A percentile compares a stretch with the other conserved stretches of the same genome.
Conservation (phyloP, 2,329 filamentous ascomycete genomes). For the Mariannaea elegans region DNA sequence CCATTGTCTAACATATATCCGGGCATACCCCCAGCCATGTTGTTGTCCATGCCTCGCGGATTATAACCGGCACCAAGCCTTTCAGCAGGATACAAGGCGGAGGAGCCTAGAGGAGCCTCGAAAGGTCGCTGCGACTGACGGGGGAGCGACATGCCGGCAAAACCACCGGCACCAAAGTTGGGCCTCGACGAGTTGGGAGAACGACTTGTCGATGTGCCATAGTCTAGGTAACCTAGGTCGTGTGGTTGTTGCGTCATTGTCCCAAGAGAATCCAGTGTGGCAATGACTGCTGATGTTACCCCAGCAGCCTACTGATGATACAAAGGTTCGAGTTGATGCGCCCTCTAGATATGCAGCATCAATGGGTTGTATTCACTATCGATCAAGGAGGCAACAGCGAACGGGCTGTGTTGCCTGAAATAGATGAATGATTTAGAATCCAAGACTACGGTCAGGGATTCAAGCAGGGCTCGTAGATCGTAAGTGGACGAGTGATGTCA, state of each 20-base stretch:
- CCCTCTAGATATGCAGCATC: slow-evolving; percentile 33
- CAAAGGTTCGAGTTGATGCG: slow-evolving; percentile 22
- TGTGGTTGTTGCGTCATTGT: slow-evolving; percentile 59
- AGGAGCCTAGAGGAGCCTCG: slow-evolving; percentile 71
- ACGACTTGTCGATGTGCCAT: slow-evolving; percentile 67
- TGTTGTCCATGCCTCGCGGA: slow-evolving; percentile 65
- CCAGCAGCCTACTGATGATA: slow-evolving; percentile 33
- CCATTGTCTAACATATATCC: slow-evolving; percentile 71
- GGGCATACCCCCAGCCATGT: slow-evolving; percentile 54
- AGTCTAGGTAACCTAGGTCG: slow-evolving; percentile 77
- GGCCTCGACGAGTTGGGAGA: slow-evolving; percentile 75
- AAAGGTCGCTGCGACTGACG: slow-evolving; percentile 76
- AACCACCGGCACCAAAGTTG: slow-evolving; percentile 60
- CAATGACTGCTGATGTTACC: slow-evolving; percentile 34
- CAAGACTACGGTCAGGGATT: slow-evolving; percentile 5
- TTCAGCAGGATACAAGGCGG: slow-evolving; percentile 76
- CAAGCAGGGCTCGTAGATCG: slow-evolving; percentile 20
- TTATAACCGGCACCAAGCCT: slow-evolving; percentile 68
- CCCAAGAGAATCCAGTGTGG: slow-evolving; percentile 32
- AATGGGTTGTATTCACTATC: slow-evolving; percentile 32
- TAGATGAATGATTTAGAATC: slow-evolving; percentile 13
- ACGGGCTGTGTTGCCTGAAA: slow-evolving; percentile 17
- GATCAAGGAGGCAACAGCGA: slow-evolving; percentile 19
- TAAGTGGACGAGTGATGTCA: slow-evolving; percentile 6
- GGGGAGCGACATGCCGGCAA: slow-evolving; percentile 55